phyloP scores from a whole-genome alignment of 208 protist species.

The Leptomonas pyrrhocoris region DNA sequence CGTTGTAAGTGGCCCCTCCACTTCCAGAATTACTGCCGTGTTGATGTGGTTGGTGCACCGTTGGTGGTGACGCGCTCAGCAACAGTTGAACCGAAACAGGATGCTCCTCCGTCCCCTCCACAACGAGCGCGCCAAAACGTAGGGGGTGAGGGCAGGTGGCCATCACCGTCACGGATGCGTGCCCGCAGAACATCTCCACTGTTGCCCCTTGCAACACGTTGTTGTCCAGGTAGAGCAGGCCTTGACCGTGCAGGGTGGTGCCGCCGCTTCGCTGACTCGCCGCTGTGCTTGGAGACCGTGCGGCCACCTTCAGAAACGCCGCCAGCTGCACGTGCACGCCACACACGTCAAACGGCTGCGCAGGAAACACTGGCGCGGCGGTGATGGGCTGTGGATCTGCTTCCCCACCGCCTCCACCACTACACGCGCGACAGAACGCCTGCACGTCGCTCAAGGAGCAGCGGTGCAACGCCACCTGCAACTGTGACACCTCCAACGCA shows the following conservation, averaged over 20 bases:
- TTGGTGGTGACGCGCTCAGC: background rate
- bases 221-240: conserved; percentile 26
- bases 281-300: background rate
- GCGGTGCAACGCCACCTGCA: conserved; percentile 14
- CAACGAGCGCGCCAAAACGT: conserved; percentile 9
- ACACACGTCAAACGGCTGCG: conserved; percentile 3
- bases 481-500: conserved; percentile 10
- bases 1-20: background rate
- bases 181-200: conserved; percentile 14
- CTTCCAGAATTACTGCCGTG: too few species aligned
- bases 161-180: background rate
- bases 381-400: background rate
- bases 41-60: background rate
- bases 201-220: conserved; percentile 20
- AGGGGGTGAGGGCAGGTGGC: conserved; percentile 20
- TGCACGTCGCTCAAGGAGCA: conserved; percentile 11
- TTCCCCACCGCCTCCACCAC: background rate
- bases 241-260: conserved; percentile 15
- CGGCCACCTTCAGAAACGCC: background rate
- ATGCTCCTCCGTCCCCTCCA: conserved; percentile 15
- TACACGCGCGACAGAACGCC: conserved; percentile 17
- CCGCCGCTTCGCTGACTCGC: background rate
- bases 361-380: too few species aligned
- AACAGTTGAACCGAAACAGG: conserved; percentile 21
- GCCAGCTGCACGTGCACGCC: conserved; percentile 23